Base-by-base conservation (phyloP, 2,329 filamentous ascomycete genomes). In the Epichloe amarillans region DNA sequence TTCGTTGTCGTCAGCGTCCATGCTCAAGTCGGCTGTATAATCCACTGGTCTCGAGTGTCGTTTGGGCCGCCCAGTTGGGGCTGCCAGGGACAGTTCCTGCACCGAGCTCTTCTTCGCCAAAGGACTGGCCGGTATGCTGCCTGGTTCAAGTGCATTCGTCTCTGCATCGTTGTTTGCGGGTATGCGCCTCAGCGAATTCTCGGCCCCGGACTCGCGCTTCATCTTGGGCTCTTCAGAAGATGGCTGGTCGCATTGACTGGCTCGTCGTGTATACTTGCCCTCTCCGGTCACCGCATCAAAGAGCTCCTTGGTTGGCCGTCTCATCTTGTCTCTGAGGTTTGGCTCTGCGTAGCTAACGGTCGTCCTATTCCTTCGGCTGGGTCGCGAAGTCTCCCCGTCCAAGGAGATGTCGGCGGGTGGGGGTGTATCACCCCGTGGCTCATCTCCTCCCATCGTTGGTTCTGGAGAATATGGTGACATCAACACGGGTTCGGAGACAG, bases 341-440 rank as follows among this genome's bases (percentile, higher is more conserved):
- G 87, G 87, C 64, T 91, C 86, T 11, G 86, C 84, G 64, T 93
- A 93, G 69, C 85, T 91, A 54, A 93, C 77, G 47, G 81, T 74
- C 11, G 79, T 70, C 58, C 84, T 75, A 46, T 80, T 79, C 56
- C 87, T 77, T 56, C 87, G 74, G 57, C 82, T 84, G 21, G 79
- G 77, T 43, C 87, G 76, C 30, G 77, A 73, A 30, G 76, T 76
- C 57, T 84, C 77, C 47, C 76, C 74, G 37, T 66, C 72, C 7
- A 67, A 69, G 7, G 73, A 76, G 37, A 83, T 74, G 56, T 82
- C 76, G 15, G 69, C 64, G 4, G 80, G 80, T 4, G 80, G 80
- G 80, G 3, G 80, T 0, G 80, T 82, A 57, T 80, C 79, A 50
- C 71, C 64, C 41, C 64, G 58, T 15, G 61, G 64, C 19, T 57